Evolutionary conservation across 2,329 filamentous ascomycete species (phyloP), one percentile per base, ranked within the genome.

Genomic region (Pochonia chlamydosporia): DNA sequence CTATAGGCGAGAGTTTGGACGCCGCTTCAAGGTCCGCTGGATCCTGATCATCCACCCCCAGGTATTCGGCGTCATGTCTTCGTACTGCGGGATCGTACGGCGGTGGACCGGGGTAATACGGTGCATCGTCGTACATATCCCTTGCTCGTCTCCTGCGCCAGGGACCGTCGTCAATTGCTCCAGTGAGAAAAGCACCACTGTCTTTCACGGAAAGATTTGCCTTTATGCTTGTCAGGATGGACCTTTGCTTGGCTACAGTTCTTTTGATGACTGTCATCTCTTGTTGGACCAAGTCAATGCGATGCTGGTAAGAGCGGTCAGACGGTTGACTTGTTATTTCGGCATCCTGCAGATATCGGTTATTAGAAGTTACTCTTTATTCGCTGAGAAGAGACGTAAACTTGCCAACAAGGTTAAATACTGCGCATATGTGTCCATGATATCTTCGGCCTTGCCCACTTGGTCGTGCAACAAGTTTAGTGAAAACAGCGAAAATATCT

Each of bases 371-470:
- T 14, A 4, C 9, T 25, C 10, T 21, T 14, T 7, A 14, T 21
- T 47, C 16, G 18, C 20, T 26, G 20, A 6, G 6, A 21, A 13
- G 20, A 23, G 16, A 35, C 8, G 21, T 40, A 13, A 24, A 37
- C 65, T 44, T 60, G 73, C 71, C 31, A 75, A 54, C 2, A 60
- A 62, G 33, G 66, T 62, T 4, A 74, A 59, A 37, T 68, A 71
- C 33, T 68, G 60, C 0, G 66, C 70, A 43, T 74, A 75, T 0
- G 66, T 70, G 20, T 67, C 63, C 31, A 58, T 63, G 14, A 74
- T 66, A 24, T 67, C 64, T 3, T 67, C 61, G 26, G 62, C 62
- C 39, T 60, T 63, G 4, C 61, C 63, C 1, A 66, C 67, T 18
- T 61, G 56, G 35, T 75, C 69, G 37, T 63, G 57, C 1, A 73